These are phyloP conservation scores for Apiotrichum brassicae DNA, from an alignment of 1,284 basidiomycete genomes.

Conservation along the genomic window DNA sequence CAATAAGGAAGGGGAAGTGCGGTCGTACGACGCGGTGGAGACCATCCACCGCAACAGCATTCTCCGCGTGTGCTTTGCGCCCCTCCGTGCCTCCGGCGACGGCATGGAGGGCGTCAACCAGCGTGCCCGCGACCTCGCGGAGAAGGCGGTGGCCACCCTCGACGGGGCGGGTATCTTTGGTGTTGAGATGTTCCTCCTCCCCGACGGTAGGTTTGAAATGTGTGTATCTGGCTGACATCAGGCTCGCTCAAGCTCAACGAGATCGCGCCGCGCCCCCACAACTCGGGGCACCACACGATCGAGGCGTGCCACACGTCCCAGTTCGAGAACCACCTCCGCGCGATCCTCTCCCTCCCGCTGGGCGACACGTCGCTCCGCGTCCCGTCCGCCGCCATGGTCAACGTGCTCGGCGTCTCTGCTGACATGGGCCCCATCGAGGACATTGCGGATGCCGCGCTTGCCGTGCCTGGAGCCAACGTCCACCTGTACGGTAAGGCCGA, in stretches of 20 bases:
- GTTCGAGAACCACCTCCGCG: slow-evolving; percentile 95
- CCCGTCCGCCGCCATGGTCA: slow-evolving; percentile 86
- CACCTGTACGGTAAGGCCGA: slow-evolving; percentile 94
- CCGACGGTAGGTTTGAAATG: slow-evolving; percentile 71
- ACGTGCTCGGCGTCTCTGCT: slow-evolving; percentile 74
- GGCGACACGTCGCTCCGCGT: slow-evolving; percentile 86
- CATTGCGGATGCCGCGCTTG: slow-evolving; percentile 56
- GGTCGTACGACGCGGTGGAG: slow-evolving; percentile 87
- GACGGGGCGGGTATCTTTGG: slow-evolving; percentile 92
- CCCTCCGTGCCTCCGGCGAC: slow-evolving; percentile 56
- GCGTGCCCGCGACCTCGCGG: slow-evolving; percentile 68
- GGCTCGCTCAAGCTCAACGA: slow-evolving; percentile 85
- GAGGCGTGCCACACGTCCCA: slow-evolving; percentile 95
- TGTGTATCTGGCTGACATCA: slow-evolving; percentile 48
- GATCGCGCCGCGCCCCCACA: slow-evolving; percentile 98
- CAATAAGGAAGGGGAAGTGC: slow-evolving; percentile 64
- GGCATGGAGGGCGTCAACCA: slow-evolving; percentile 53
- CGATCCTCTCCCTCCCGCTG: slow-evolving; percentile 85
- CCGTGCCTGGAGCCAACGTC: slow-evolving; percentile 68
- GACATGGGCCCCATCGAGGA: slow-evolving; percentile 55
- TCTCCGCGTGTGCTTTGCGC: slow-evolving; percentile 83
- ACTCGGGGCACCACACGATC: slow-evolving; percentile 99
- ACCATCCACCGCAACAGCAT: slow-evolving; percentile 93
- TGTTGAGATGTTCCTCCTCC: slow-evolving; percentile 95
- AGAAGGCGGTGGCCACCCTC: slow-evolving; percentile 72